These are phyloP conservation scores for Clarkia xantiana DNA, from an alignment of 345 rosid genomes.

Conservation along the genomic window DNA sequence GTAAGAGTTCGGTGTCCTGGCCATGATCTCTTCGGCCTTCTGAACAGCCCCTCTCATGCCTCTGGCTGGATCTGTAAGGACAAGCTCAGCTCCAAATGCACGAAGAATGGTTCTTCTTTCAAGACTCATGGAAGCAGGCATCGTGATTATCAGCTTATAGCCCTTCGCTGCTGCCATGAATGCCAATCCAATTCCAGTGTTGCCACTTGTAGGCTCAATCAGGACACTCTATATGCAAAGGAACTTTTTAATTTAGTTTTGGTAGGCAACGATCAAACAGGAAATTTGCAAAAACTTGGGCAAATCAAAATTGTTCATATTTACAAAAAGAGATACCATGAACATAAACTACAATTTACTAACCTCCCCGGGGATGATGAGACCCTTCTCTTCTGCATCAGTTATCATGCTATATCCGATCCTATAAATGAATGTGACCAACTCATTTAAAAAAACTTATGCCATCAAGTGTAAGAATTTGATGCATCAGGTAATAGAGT, in stretches of 20 bases:
- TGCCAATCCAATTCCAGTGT: slow-evolving; percentile 64
- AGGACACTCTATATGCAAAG: slow-evolving; percentile 36
- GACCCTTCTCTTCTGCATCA: slow-evolving; percentile 71
- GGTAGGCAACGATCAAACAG: too few relatives aligned
- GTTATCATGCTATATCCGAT: slow-evolving; percentile 65
- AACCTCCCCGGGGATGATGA: slow-evolving; percentile 54
- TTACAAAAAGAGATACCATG: background rate
- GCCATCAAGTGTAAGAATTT: background rate
- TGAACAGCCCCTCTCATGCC: slow-evolving; percentile 63
- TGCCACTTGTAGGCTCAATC: slow-evolving; percentile 67
- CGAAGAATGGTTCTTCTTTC: slow-evolving; percentile 74
- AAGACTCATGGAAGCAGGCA: slow-evolving; percentile 80
- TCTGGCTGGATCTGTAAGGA: slow-evolving; percentile 54
- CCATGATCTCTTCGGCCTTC: slow-evolving; percentile 52
- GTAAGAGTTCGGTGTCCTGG: slow-evolving; percentile 46
- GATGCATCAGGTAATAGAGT: background rate
- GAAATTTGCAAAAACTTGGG: too few relatives aligned
- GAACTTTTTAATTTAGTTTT: background rate
- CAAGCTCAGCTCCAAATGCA: slow-evolving; percentile 67
- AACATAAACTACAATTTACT: slow-evolving; percentile 11
- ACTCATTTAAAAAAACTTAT: background rate
- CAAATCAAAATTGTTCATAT: too few relatives aligned
- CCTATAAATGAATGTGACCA: slow-evolving; percentile 15
- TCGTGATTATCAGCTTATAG: slow-evolving; percentile 51
- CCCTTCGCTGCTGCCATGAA: slow-evolving; percentile 70